Conservation (phyloP, 768 basidiomycete genomes). For the Stropharia rugosoannulata region DNA sequence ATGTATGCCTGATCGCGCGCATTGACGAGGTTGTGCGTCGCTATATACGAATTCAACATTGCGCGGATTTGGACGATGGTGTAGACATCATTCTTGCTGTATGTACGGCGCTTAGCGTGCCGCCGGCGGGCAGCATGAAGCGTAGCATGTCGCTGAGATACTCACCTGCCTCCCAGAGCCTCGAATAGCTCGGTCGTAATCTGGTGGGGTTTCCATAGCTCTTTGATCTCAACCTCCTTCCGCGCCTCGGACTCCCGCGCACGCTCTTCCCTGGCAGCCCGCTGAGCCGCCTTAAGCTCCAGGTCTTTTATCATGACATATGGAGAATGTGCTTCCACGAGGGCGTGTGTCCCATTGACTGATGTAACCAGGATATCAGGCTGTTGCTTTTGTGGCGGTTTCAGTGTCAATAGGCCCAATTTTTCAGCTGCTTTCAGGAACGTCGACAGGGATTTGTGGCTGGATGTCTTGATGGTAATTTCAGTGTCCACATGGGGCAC, state of each 20-base stretch:
- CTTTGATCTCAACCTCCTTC: conserved; percentile 57
- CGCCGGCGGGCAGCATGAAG: background rate
- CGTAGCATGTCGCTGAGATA: conserved; percentile 5
- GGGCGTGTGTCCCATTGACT: conserved; percentile 56
- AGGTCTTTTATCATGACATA: conserved; percentile 67
- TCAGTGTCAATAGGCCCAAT: conserved; percentile 67
- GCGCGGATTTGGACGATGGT: conserved; percentile 54
- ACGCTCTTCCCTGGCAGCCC: conserved; percentile 51
- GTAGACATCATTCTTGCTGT: conserved; percentile 55
- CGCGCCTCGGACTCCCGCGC: conserved; percentile 42
- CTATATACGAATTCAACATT: conserved; percentile 63
- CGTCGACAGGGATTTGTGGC: conserved; percentile 75
- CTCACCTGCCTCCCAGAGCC: conserved; percentile 61
- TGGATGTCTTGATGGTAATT: conserved; percentile 77
- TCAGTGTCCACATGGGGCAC: conserved; percentile 35
- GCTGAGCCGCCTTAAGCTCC: conserved; percentile 63
- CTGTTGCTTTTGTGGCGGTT: conserved; percentile 54
- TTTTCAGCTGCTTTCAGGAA: conserved; percentile 84
- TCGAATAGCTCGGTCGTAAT: conserved; percentile 59
- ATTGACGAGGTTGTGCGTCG: conserved; percentile 61
- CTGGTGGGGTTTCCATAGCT: conserved; percentile 77
- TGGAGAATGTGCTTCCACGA: conserved; percentile 47
- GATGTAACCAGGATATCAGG: conserved; percentile 55
- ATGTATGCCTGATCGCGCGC: conserved; percentile 65
- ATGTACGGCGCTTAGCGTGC: background rate